Evolutionary conservation across 2,329 filamentous ascomycete genomes (phyloP), one percentile per base, ranked within the genome.

Genomic region (Trematosphaeria pertusa): DNA sequence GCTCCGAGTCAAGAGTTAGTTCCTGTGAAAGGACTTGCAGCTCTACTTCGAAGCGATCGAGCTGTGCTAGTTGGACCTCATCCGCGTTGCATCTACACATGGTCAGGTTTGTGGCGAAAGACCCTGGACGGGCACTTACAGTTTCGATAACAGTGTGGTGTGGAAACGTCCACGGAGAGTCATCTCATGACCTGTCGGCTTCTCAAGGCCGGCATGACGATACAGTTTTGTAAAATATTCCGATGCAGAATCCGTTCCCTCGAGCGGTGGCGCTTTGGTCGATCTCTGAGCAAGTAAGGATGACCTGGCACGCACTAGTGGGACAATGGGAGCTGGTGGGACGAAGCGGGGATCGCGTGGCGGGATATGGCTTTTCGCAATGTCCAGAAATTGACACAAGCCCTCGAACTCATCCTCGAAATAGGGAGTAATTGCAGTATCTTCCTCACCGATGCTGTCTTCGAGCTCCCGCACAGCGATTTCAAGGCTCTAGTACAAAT

Each of bases 11-110:
- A 4, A 66, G 56, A 5, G 67, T 60, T 2, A 75, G 24, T 4
- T 71, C 56, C 33, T 71, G 69, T 0, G 71, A 67, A 10, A 78
- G 56, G 1, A 70, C 59, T 4, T 70, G 56, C 10, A 73, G 50
- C 49, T 79, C 76, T 1, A 59, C 53, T 37, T 73, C 66, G 31
- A 79, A 71, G 11, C 75, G 65, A 35, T 71, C 66, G 18, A 79
- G 60, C 44, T 72, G 65, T 20, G 58, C 55, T 7, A 79, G 58
- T 18, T 66, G 62, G 3, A 77, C 73, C 37, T 73, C 63, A 33
- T 70, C 60, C 1, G 66, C 59, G 19, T 45, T 39, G 20, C 50
- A 37, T 11, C 52, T 55, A 19, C 17, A n/a, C 2, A 7, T 8
- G 5, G 30, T 49, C 39, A 46, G 41, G 10, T 38, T 6, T 22